Evolutionary conservation across 139 green algal genomes (phyloP).

Genomic region (Chlorella sp.): DNA sequence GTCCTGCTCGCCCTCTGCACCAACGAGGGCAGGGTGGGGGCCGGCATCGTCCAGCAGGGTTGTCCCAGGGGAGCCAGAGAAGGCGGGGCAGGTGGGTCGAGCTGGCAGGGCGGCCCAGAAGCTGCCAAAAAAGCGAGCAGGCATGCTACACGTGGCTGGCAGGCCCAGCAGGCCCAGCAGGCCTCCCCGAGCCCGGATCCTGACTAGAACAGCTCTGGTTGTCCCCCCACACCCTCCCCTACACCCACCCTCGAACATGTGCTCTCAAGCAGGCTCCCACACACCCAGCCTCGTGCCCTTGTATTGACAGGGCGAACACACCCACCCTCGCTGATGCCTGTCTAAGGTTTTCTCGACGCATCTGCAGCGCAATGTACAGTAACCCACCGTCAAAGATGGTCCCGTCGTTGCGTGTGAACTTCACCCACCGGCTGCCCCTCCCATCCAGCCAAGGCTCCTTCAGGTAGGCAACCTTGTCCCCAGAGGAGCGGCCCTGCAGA

Average conservation of each 20-base stretch:
- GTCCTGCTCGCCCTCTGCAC: constrained; percentile 4
- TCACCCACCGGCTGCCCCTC: background rate
- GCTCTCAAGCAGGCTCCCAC: no score
- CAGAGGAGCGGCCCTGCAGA: background rate
- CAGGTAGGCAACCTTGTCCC: background rate
- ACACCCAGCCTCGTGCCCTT: no score
- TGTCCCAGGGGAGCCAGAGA: background rate
- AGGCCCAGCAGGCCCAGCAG: no score
- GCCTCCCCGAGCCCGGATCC: no score
- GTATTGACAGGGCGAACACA: no score
- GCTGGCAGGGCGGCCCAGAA: background rate
- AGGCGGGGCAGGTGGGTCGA: background rate
- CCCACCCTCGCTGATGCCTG: no score
- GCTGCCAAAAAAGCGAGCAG: no score
- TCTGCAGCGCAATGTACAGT: no score
- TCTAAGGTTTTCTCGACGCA: no score
- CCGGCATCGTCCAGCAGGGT: background rate
- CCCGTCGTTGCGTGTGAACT: constrained; percentile 21
- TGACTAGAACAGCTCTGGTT: no score
- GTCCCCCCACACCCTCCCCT: background rate
- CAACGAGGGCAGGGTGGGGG: background rate
- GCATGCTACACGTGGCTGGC: no score
- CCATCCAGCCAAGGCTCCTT: constrained; percentile 7
- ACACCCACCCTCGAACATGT: background rate
- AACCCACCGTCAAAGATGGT: background rate